phyloP scores from a whole-genome alignment of 768 basidiomycete genomes.

The Neoboletus magnificus region DNA sequence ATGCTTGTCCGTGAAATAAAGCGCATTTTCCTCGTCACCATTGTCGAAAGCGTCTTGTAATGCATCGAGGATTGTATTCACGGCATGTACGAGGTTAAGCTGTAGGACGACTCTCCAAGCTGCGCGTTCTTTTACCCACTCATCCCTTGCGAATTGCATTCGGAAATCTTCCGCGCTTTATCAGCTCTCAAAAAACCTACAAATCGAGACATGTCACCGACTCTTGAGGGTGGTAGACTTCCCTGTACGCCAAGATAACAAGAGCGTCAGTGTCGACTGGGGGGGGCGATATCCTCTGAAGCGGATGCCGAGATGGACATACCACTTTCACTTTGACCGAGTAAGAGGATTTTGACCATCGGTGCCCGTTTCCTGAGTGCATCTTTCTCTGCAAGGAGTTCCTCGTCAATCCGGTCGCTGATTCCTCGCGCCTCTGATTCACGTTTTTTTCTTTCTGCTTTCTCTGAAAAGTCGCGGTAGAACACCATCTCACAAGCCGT shows the following conservation, averaged over 20 bases:
- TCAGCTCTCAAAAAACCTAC: slow-evolving; percentile 2
- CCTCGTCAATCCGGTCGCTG: slow-evolving; percentile 62
- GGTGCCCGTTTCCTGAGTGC: slow-evolving; percentile 43
- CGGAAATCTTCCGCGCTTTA: slow-evolving; percentile 55
- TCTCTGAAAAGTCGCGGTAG: slow-evolving; percentile 38
- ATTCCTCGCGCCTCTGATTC: slow-evolving; percentile 59
- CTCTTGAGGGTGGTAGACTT: slow-evolving; percentile 72
- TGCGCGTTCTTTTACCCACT: too few species aligned
- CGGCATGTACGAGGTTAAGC: too few species aligned
- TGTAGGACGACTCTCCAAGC: too few species aligned
- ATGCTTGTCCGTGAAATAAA: slow-evolving; percentile 50
- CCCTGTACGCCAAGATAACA: slow-evolving; percentile 35
- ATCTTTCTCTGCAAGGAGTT: slow-evolving; percentile 47
- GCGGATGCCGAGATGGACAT: slow-evolving; percentile 22
- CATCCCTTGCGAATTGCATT: slow-evolving; percentile 62
- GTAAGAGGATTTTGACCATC: slow-evolving; percentile 53
- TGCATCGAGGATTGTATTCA: slow-evolving; percentile 30
- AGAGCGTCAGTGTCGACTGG: background rate
- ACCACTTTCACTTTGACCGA: slow-evolving; percentile 71
- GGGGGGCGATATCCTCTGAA: background rate
- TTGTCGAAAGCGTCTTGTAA: slow-evolving; percentile 53
- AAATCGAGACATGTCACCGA: slow-evolving; percentile 26
- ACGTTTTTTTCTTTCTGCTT: slow-evolving; percentile 37
- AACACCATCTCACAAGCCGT: slow-evolving; percentile 18
- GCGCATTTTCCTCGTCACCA: slow-evolving; percentile 25